A percentile compares a stretch with the other conserved stretches of the same genome.
Evolutionary conservation across 164 flowering plant genomes (phyloP).

Genomic region (Akebia trifoliata): DNA sequence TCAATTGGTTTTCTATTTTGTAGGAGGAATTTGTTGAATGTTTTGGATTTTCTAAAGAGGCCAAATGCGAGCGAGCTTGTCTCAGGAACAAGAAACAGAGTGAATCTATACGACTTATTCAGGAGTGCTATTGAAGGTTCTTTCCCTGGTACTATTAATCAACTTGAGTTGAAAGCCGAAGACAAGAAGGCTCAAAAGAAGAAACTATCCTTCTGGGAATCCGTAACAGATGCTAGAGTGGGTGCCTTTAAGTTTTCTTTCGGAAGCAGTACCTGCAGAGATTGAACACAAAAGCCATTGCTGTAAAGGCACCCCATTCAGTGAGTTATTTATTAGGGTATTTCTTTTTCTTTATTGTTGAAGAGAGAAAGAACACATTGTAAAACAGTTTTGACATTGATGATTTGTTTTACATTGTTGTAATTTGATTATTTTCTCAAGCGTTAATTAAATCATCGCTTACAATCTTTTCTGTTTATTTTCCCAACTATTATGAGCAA

Average conservation of each 20-base stretch:
- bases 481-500: too few species aligned
- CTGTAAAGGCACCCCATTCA: too few species aligned
- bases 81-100: slow-evolving; percentile 90
- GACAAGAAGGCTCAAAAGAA: slow-evolving; percentile 50
- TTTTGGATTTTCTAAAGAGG: slow-evolving; percentile 79
- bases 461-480: too few species aligned
- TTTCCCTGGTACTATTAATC: slow-evolving; percentile 62
- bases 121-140: slow-evolving; percentile 63
- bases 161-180: slow-evolving; percentile 51
- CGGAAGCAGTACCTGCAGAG: slow-evolving; percentile 15
- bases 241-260: slow-evolving; percentile 90
- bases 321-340: too few species aligned
- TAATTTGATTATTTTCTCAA: too few species aligned
- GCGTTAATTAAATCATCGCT: too few species aligned
- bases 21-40: slow-evolving; percentile 90
- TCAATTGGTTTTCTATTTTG: slow-evolving; percentile 14
- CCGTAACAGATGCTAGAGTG: slow-evolving; percentile 69
- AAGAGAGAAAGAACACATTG: too few species aligned
- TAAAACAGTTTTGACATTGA: too few species aligned
- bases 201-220: slow-evolving; percentile 81
- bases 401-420: too few species aligned
- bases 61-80: slow-evolving; percentile 87
- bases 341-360: too few species aligned
- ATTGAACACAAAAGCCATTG: neutral
- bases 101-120: slow-evolving; percentile 77